Evolutionary conservation across 2,329 filamentous ascomycete species (phyloP).

Genomic region (Calonectria henricotiae): DNA sequence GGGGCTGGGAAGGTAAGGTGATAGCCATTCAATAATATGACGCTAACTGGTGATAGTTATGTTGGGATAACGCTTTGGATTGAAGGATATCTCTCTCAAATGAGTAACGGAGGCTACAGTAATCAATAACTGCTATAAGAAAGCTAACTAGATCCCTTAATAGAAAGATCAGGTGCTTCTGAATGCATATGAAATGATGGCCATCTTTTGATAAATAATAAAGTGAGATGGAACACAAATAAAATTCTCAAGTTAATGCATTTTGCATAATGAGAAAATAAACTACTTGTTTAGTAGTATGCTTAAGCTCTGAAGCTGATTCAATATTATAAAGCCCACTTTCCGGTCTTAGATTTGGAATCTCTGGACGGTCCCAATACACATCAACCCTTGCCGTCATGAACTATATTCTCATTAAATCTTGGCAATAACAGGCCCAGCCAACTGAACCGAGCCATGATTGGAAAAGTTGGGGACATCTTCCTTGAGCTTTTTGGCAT

Average conservation of each 20-base stretch:
- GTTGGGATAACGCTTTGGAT: background rate
- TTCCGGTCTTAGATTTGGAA: too few species aligned
- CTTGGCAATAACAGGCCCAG: slow-evolving; percentile 16
- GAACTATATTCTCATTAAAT: slow-evolving; percentile 1
- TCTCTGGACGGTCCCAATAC: background rate
- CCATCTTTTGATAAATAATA: too few species aligned
- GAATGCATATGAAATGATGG: too few species aligned
- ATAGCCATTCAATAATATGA: too few species aligned
- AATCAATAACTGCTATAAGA: too few species aligned
- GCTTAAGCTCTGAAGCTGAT: background rate
- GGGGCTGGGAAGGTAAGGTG: slow-evolving; percentile 44
- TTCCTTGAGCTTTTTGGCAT: slow-evolving; percentile 1
- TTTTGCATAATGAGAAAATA: background rate
- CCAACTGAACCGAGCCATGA: slow-evolving; percentile 3
- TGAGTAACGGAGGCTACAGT: too few species aligned
- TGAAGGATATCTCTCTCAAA: too few species aligned
- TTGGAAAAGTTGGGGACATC: slow-evolving; percentile 20
- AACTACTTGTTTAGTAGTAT: background rate
- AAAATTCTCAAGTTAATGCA: background rate
- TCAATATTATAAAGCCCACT: background rate
- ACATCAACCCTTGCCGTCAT: background rate
- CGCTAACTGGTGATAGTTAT: slow-evolving; percentile 12
- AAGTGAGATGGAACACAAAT: too few species aligned
- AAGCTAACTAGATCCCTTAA: too few species aligned
- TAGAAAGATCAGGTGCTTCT: too few species aligned